Evolutionary conservation across 2,329 filamentous ascomycete genomes (phyloP).

Genomic region (Zalaria obscura): DNA sequence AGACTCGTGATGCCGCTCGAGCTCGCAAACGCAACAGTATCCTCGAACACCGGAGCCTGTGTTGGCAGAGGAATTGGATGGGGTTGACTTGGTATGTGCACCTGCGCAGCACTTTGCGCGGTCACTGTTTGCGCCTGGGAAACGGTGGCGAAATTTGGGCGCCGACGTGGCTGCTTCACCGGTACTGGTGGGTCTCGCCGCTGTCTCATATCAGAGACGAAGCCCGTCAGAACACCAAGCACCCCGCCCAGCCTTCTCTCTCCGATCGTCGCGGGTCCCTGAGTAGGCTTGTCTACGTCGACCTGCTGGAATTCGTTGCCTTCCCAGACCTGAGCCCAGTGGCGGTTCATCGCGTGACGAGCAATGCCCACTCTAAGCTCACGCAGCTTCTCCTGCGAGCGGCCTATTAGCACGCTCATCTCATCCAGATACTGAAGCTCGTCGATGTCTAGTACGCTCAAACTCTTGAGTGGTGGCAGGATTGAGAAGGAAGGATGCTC

Average conservation of each 20-base stretch:
- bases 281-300: conserved; percentile 44
- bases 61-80: no score
- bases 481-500: conserved; percentile 72
- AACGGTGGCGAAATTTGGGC: neutral
- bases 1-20: conserved; percentile 7
- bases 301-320: conserved; percentile 48
- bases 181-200: neutral
- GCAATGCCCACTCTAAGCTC: conserved; percentile 66
- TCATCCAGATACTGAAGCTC: conserved; percentile 73
- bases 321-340: conserved; percentile 51
- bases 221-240: conserved; percentile 52
- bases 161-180: neutral
- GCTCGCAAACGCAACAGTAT: neutral
- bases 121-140: neutral
- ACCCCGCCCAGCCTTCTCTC: conserved; percentile 53
- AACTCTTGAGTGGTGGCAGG: conserved; percentile 57
- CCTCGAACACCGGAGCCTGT: neutral
- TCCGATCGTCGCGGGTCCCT: conserved; percentile 33
- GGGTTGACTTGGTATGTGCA: neutral
- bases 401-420: conserved; percentile 62
- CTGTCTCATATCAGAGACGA: conserved; percentile 44
- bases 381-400: conserved; percentile 49
- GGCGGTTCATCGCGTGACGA: conserved; percentile 31
- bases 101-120: neutral
- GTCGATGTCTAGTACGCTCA: conserved; percentile 70